These are phyloP conservation scores for Hypoxylon sp. DNA, from an alignment of 2,329 filamentous ascomycete genomes.

Conservation along the genomic window DNA sequence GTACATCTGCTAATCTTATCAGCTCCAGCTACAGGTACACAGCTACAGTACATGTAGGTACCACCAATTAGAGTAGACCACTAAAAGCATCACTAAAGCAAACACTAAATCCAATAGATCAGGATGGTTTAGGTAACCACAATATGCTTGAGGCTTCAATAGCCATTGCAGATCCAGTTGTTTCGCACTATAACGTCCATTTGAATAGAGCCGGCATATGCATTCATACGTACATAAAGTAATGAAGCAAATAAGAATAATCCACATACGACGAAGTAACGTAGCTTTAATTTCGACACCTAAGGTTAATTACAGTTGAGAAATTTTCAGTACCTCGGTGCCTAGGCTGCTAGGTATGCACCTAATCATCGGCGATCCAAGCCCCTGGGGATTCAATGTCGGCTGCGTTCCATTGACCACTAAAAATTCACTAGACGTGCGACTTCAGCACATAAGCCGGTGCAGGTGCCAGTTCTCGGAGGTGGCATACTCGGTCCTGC, in stretches of 20 bases:
- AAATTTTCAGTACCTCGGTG: slow-evolving; percentile 23
- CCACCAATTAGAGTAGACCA: neutral
- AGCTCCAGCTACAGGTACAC: too few relatives aligned
- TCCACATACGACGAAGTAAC: slow-evolving; percentile 1
- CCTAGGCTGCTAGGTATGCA: slow-evolving; percentile 1
- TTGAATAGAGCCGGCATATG: neutral
- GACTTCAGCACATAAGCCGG: too few relatives aligned
- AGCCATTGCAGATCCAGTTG: neutral
- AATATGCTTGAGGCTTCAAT: neutral
- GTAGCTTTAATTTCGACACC: neutral
- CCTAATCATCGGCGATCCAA: neutral
- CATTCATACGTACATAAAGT: neutral
- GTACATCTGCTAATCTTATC: slow-evolving; percentile 6
- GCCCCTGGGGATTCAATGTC: neutral
- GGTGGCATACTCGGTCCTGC: slow-evolving; percentile 15
- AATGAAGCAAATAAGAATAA: neutral
- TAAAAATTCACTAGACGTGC: neutral
- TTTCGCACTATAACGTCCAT: neutral
- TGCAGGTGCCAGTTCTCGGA: neutral
- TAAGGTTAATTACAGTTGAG: neutral
- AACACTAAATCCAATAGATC: neutral
- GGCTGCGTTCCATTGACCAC: neutral
- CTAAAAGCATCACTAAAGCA: neutral
- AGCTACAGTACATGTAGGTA: too few relatives aligned
- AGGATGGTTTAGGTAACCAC: neutral